Conservation (phyloP, 495 filamentous ascomycete species). For the Podospora appendiculata region DNA sequence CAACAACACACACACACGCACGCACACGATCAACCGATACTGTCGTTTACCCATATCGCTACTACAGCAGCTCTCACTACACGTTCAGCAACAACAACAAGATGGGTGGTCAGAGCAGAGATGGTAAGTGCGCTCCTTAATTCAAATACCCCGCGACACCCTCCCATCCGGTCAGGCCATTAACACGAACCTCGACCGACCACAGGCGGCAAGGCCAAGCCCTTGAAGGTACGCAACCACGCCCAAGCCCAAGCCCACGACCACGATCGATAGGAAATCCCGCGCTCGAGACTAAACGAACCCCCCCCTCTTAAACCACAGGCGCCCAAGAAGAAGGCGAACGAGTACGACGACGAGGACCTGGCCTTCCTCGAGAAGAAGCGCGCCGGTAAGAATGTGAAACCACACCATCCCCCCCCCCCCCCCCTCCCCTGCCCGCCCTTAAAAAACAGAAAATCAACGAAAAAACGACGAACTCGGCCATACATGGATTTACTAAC, state of each 20-base stretch:
- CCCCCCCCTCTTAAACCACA: background rate
- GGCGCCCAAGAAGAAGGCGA: constrained; percentile 65
- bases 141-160: background rate
- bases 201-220: constrained; percentile 77
- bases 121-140: constrained; percentile 35
- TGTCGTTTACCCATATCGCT: no score
- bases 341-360: constrained; percentile 71
- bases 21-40: no score
- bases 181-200: constrained; percentile 1
- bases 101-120: constrained; percentile 65
- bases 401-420: background rate
- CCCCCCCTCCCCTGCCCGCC: background rate
- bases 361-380: constrained; percentile 68
- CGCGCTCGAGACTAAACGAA: background rate
- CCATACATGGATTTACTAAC: constrained; percentile 5
- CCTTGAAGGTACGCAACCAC: constrained; percentile 50
- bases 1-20: no score
- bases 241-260: background rate
- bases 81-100: constrained; percentile 5
- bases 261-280: background rate
- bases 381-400: constrained; percentile 50
- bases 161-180: background rate
- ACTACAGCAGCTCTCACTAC: no score
- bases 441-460: no score
- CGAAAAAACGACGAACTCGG: no score